Conservation (phyloP, 2,329 filamentous ascomycete species). For the Fusarium camptoceras region DNA sequence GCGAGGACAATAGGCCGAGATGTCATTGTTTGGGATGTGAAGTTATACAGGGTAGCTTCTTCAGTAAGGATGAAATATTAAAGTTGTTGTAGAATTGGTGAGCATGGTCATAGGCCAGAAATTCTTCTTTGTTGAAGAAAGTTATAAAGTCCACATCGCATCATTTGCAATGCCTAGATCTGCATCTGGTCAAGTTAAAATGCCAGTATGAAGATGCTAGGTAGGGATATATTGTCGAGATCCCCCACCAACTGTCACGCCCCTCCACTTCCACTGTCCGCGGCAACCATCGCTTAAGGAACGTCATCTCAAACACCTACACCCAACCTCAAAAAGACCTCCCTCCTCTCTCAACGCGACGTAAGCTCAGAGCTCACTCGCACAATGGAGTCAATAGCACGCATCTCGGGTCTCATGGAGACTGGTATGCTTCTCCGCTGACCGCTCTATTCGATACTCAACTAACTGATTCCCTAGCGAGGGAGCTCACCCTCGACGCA, state of each 20-base stretch:
- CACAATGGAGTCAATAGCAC: constrained; percentile 93
- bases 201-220: background rate
- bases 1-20: constrained; percentile 59
- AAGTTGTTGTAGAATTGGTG: background rate
- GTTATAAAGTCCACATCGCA: background rate
- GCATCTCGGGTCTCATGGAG: constrained; percentile 94
- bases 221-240: background rate
- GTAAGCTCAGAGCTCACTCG: constrained; percentile 33
- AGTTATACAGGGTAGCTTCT: constrained; percentile 31
- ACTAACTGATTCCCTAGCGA: constrained; percentile 68
- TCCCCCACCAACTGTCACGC: constrained; percentile 36
- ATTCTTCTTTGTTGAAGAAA: background rate
- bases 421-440: constrained; percentile 72
- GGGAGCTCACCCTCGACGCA: constrained; percentile 97
- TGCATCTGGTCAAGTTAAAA: background rate
- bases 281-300: constrained; percentile 16
- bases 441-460: constrained; percentile 17
- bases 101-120: accelerated
- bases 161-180: background rate
- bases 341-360: constrained; percentile 20
- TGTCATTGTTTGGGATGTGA: constrained; percentile 26
- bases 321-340: constrained; percentile 22
- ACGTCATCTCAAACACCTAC: constrained; percentile 46
- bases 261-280: constrained; percentile 37
- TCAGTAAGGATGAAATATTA: background rate